A percentile compares a stretch with the other conserved stretches of the same genome.
Conservation (phyloP, 305 asterid genomes). For the Fraxinus ornus region DNA sequence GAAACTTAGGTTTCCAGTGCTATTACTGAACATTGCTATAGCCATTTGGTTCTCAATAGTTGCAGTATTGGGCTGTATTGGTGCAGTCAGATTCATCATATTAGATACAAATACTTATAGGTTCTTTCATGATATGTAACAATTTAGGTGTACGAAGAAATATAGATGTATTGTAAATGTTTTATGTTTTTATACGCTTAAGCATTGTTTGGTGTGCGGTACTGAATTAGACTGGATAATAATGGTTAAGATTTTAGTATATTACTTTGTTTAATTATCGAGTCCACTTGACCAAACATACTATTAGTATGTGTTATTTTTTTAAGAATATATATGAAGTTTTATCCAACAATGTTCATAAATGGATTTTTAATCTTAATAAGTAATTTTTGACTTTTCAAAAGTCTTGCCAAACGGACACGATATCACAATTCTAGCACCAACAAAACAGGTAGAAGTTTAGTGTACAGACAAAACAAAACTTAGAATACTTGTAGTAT, state of each 20-base stretch:
- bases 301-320: no score
- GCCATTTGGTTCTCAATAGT: constrained; percentile 52
- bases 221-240: background rate
- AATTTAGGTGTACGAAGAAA: background rate
- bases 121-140: constrained; percentile 56
- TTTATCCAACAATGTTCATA: background rate
- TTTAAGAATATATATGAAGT: background rate
- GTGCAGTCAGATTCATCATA: constrained; percentile 48
- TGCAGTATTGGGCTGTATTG: constrained; percentile 55
- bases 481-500: background rate
- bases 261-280: background rate
- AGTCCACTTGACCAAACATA: background rate
- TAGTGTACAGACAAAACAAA: background rate
- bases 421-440: background rate
- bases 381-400: background rate
- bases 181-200: background rate
- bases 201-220: background rate
- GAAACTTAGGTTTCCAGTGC: constrained; percentile 25
- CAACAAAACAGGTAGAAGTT: background rate
- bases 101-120: constrained; percentile 41
- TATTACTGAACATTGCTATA: constrained; percentile 38
- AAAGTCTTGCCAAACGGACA: background rate
- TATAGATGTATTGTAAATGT: background rate
- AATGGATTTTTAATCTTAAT: background rate
- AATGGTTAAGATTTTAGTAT: background rate